A percentile compares a stretch with the other conserved stretches of the same genome.
Evolutionary conservation across 768 basidiomycete genomes (phyloP).

Genomic region (Amanita polypyramis): DNA sequence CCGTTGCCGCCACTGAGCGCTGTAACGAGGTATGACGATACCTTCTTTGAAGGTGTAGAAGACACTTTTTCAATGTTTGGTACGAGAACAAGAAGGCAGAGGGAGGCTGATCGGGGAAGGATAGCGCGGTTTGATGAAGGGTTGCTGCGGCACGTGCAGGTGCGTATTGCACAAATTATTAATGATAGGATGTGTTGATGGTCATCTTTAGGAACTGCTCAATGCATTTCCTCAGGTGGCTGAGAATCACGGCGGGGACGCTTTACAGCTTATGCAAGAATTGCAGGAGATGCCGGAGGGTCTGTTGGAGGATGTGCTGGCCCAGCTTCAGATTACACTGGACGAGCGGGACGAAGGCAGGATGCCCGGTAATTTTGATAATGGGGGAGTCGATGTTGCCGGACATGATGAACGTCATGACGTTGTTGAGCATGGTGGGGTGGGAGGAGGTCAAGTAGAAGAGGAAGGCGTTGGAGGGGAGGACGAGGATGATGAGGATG

Average conservation of each 20-base stretch:
- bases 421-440: constrained; percentile 12
- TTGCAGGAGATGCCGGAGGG: constrained; percentile 45
- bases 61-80: constrained; percentile 29
- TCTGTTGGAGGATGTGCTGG: constrained; percentile 49
- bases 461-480: constrained; percentile 15
- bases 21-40: constrained; percentile 51
- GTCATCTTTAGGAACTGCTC: constrained; percentile 33
- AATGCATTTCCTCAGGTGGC: constrained; percentile 45
- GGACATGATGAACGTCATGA: constrained; percentile 6
- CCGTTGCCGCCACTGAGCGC: constrained; percentile 69
- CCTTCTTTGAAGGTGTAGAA: constrained; percentile 65
- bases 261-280: constrained; percentile 52
- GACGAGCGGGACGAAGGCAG: constrained; percentile 23
- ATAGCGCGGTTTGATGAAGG: constrained; percentile 46
- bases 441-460: constrained; percentile 8
- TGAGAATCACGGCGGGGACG: constrained; percentile 51
- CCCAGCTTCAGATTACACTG: constrained; percentile 30
- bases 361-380: constrained; percentile 38
- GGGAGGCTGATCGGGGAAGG: constrained; percentile 38
- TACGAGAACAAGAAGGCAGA: constrained; percentile 25
- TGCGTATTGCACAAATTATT: constrained; percentile 12
- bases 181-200: neutral
- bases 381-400: constrained; percentile 11
- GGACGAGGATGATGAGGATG: constrained; percentile 31
- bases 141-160: constrained; percentile 48